These are phyloP conservation scores for Citrullus mucosospermus DNA, from an alignment of 306 rosid genomes.

Conservation along the genomic window DNA sequence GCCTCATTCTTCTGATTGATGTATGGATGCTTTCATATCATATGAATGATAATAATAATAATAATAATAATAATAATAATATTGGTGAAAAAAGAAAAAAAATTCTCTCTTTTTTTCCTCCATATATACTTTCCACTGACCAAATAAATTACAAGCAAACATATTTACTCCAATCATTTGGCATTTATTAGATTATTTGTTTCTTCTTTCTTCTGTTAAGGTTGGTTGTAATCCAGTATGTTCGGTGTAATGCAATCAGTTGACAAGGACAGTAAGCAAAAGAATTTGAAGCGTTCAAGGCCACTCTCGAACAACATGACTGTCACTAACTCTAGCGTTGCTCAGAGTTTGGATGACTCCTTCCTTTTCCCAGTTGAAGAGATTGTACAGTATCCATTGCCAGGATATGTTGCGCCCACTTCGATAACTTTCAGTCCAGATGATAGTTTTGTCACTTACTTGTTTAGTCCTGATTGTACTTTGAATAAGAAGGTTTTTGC, in stretches of 20 bases:
- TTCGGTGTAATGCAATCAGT: conserved; percentile 61
- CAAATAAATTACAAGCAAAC: not conserved
- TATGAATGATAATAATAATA: too few relatives aligned
- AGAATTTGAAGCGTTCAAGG: conserved; percentile 58
- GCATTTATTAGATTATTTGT: not conserved
- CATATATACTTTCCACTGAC: not conserved
- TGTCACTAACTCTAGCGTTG: conserved; percentile 40
- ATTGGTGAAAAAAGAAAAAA: too few relatives aligned
- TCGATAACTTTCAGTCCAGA: conserved; percentile 80
- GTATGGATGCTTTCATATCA: too few relatives aligned
- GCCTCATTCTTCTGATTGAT: not conserved
- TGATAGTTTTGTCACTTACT: conserved; percentile 48
- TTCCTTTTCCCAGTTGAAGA: conserved; percentile 66
- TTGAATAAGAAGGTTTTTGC: conserved; percentile 63
- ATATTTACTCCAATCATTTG: not conserved
- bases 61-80: too few relatives aligned
- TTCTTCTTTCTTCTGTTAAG: conserved; percentile 13
- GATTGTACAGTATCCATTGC: conserved; percentile 83
- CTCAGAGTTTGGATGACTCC: conserved; percentile 36
- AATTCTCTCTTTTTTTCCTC: not conserved
- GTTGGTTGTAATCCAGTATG: conserved; percentile 13
- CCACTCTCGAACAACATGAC: conserved; percentile 47
- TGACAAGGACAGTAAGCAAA: conserved; percentile 42
- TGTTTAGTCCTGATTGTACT: conserved; percentile 69
- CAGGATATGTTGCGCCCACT: conserved; percentile 70